Evolutionary conservation across 2,329 filamentous ascomycete genomes (phyloP).

Genomic region (Geosmithia putterillii): DNA sequence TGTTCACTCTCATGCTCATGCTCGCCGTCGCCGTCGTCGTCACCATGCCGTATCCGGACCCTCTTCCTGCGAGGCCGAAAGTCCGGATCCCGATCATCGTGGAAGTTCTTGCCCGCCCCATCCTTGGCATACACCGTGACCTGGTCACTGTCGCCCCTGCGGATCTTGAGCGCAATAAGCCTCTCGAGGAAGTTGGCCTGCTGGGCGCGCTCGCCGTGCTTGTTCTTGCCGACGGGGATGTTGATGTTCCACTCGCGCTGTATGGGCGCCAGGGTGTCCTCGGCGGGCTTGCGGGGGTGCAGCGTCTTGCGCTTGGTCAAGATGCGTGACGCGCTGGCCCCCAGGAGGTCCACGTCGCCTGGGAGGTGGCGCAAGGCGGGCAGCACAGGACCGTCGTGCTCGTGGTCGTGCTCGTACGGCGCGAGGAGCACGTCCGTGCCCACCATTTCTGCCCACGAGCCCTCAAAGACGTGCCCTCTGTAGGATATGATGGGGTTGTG

Average conservation of each 20-base stretch:
- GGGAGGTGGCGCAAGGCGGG: constrained; percentile 37
- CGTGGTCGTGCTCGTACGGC: constrained; percentile 25
- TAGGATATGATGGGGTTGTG: constrained; percentile 68
- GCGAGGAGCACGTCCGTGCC: constrained; percentile 75
- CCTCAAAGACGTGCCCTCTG: constrained; percentile 64
- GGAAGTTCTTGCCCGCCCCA: constrained; percentile 25
- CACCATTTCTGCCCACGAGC: constrained; percentile 69
- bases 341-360: constrained; percentile 57
- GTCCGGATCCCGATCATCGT: constrained; percentile 27
- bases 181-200: constrained; percentile 51
- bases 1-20: constrained; percentile 4
- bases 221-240: constrained; percentile 31
- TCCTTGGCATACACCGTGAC: constrained; percentile 47
- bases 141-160: constrained; percentile 50
- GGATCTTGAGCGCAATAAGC: constrained; percentile 51
- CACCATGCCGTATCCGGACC: constrained; percentile 6
- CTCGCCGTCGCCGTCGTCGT: constrained; percentile 7
- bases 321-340: constrained; percentile 58
- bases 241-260: constrained; percentile 29
- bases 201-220: constrained; percentile 32
- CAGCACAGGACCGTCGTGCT: constrained; percentile 11
- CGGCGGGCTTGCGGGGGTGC: constrained; percentile 25
- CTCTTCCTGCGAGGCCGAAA: constrained; percentile 19
- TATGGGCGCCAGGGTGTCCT: constrained; percentile 23
- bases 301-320: constrained; percentile 53